These are phyloP conservation scores for Eucalyptus sp. DNA, from an alignment of 345 rosid genomes.

Conservation along the genomic window DNA sequence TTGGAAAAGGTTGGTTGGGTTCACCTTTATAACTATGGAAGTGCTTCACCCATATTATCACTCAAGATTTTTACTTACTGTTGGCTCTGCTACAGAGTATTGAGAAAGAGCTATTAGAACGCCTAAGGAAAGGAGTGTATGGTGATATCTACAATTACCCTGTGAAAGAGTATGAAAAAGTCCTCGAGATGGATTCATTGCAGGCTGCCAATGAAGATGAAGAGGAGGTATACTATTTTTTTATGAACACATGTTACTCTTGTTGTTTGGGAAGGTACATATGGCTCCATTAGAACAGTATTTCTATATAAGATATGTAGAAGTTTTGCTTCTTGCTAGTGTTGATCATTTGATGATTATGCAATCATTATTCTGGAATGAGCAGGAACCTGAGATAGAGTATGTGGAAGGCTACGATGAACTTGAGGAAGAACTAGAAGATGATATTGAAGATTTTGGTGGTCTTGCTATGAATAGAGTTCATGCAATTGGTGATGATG, in stretches of 20 bases:
- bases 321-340: not conserved
- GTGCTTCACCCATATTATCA: not conserved
- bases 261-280: not conserved
- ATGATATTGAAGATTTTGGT: slow-evolving; percentile 81
- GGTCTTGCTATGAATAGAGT: slow-evolving; percentile 16
- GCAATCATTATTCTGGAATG: not conserved
- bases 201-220: slow-evolving; percentile 18
- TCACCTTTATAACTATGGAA: not conserved
- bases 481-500: slow-evolving; percentile 17
- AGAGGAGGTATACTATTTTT: slow-evolving; percentile 31
- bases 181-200: slow-evolving; percentile 35
- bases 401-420: slow-evolving; percentile 74
- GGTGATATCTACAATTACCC: slow-evolving; percentile 65
- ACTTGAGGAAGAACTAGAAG: slow-evolving; percentile 80
- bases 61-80: not conserved
- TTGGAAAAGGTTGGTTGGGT: slow-evolving; percentile 54
- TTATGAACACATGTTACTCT: not conserved
- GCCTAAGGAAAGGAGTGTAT: slow-evolving; percentile 63
- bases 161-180: slow-evolving; percentile 13
- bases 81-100: slow-evolving; percentile 43
- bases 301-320: not conserved
- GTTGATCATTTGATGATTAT: not conserved
- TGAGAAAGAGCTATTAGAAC: slow-evolving; percentile 73
- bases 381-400: slow-evolving; percentile 59
- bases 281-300: not conserved